These are phyloP conservation scores for Tetradesmus obliquus DNA, from an alignment of 139 green algal genomes.

Conservation along the genomic window DNA sequence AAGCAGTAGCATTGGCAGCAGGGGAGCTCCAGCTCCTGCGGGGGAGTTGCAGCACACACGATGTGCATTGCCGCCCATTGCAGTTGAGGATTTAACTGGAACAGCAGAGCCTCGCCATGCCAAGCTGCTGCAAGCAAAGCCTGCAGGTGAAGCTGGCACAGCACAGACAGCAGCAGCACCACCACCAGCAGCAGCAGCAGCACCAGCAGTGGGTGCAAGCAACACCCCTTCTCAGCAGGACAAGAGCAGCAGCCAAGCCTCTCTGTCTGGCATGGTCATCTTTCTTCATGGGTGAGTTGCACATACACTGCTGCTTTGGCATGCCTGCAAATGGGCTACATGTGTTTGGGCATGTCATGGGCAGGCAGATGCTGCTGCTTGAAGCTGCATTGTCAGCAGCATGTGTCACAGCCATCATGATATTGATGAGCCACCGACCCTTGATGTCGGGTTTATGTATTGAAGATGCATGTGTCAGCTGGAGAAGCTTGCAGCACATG, in stretches of 20 bases:
- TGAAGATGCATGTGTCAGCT: too few relatives aligned
- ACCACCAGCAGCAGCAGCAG: neutral
- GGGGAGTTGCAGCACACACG: neutral
- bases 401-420: too few relatives aligned
- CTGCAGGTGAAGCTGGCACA: neutral
- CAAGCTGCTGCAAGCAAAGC: neutral
- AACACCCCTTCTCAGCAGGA: neutral
- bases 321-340: too few relatives aligned
- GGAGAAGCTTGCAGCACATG: too few relatives aligned
- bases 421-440: too few relatives aligned
- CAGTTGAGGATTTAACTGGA: neutral
- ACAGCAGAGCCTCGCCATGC: neutral
- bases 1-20: neutral
- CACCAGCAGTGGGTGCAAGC: neutral
- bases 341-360: too few relatives aligned
- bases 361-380: too few relatives aligned
- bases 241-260: neutral
- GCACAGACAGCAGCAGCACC: neutral
- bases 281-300: slow-evolving; percentile 12
- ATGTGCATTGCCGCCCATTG: neutral
- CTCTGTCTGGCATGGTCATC: neutral
- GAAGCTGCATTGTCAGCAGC: too few relatives aligned
- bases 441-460: too few relatives aligned
- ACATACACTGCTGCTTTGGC: neutral
- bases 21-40: neutral